Evolutionary conservation across 495 filamentous ascomycete genomes (phyloP), one percentile per base, ranked within the genome.

Genomic region (Annulohypoxylon moriforme): DNA sequence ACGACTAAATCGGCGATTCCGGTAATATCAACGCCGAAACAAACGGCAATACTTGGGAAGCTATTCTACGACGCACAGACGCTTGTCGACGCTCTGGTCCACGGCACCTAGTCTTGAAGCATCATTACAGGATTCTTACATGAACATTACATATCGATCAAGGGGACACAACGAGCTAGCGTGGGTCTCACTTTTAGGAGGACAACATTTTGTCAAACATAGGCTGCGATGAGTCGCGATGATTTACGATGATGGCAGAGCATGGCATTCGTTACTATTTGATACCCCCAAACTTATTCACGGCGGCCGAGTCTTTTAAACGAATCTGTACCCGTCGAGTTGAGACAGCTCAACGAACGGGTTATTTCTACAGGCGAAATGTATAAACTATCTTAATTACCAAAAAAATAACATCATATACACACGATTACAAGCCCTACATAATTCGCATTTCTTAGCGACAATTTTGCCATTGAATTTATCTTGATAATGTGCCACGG

Each of bases 1-100:
- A 73, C 70, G 34, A 73, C 70, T 1, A 68, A 64, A 47, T 73
- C 70, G 10, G 53, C 36, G 29, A 73, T 73, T 27, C 70, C 70
- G 1, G 70, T 68, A 5, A 69, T 18, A 4, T 44, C 70, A 16
- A 68, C 70, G n/a, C 70, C 65, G 10, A 73, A 53, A 31, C 70
- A 73, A 52, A 65, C 65, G 1, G 70, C 56, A 9, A 36, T 73
- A 13, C 70, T 73, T 5, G 70, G 65, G 3, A 73, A 68, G 16
- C 29, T 73, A 13, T 40, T 59, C 2, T 67, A 52, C 25, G 70
- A 73, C 38, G 65, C 70, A 6, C 70, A 73, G 65, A 73, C 65
- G 16, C 65, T 73, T 33, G 60, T 73, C n/a, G 60, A 73, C 16
- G 49, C 47, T 4, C 29, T 73, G 14, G 56, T 73, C 14, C 70